Conservation (phyloP, 805 yeast species). For the Vanderwaltozyma yarrowii region DNA sequence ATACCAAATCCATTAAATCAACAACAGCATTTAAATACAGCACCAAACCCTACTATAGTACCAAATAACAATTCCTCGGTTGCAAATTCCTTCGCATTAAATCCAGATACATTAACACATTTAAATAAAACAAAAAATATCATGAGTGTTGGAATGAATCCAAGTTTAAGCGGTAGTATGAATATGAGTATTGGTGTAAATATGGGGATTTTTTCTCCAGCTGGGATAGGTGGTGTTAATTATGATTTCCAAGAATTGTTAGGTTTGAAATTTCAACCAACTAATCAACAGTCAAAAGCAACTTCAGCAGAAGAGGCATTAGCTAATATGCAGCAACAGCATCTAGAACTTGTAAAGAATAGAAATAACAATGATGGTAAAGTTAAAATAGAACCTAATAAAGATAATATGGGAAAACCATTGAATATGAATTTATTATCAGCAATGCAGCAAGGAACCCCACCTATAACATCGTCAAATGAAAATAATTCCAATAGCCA, state of each 20-base stretch:
- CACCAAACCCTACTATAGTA: conserved; percentile 7
- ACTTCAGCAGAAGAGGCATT: conserved; percentile 23
- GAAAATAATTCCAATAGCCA: too few species aligned
- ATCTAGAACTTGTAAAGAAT: conserved; percentile 11
- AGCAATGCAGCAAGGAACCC: not conserved
- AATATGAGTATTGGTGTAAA: not conserved
- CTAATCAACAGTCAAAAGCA: conserved; percentile 12
- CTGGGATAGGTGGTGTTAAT: conserved; percentile 26
- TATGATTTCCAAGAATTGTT: conserved; percentile 25
- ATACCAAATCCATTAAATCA: conserved; percentile 1
- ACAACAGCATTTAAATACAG: conserved; percentile 1
- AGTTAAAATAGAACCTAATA: not conserved
- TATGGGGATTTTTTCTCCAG: conserved; percentile 20
- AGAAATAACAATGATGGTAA: not conserved
- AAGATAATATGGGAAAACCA: not conserved
- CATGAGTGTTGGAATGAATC: conserved; percentile 2
- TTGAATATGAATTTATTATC: not conserved
- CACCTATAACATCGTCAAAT: not conserved
- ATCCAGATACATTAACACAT: conserved; percentile 7
- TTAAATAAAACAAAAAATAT: conserved; percentile 7
- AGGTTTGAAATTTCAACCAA: conserved; percentile 11
- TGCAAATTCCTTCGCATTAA: not conserved
- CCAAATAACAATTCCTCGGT: not conserved
- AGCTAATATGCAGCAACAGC: conserved; percentile 26
- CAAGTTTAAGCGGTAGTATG: conserved; percentile 1